Conservation (phyloP, 2,329 filamentous ascomycete genomes). For the Talaromyces sp. region DNA sequence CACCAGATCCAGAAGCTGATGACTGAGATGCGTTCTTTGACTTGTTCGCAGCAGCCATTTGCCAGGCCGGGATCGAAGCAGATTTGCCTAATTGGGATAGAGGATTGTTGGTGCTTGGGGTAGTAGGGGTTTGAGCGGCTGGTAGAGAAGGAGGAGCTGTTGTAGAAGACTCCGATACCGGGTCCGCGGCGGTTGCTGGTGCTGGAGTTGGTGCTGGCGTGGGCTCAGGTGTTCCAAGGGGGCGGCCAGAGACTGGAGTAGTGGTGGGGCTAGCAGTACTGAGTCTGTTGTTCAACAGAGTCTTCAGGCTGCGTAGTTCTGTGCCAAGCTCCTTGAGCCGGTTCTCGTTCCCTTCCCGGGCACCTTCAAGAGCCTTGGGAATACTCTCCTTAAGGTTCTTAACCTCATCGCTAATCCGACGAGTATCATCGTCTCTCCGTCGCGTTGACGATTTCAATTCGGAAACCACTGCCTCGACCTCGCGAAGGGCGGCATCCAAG, state of each 20-base stretch:
- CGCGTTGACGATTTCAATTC: constrained; percentile 78
- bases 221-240: constrained; percentile 21
- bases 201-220: constrained; percentile 18
- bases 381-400: constrained; percentile 76
- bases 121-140: constrained; percentile 25
- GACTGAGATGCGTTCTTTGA: constrained; percentile 29
- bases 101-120: constrained; percentile 35
- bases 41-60: constrained; percentile 63
- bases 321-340: constrained; percentile 77
- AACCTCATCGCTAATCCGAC: constrained; percentile 81
- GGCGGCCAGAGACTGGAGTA: constrained; percentile 26
- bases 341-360: constrained; percentile 76
- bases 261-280: constrained; percentile 29
- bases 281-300: constrained; percentile 65
- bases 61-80: constrained; percentile 74
- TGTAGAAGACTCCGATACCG: constrained; percentile 24
- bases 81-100: constrained; percentile 46
- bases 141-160: constrained; percentile 20
- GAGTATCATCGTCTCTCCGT: constrained; percentile 79
- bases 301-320: constrained; percentile 90
- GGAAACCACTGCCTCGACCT: constrained; percentile 76
- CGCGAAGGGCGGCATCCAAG: constrained; percentile 72
- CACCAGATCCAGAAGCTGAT: constrained; percentile 15
- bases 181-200: constrained; percentile 19
- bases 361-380: constrained; percentile 79